Conservation (phyloP, 176 grass and related monocot species). For the Juncus inflexus region DNA sequence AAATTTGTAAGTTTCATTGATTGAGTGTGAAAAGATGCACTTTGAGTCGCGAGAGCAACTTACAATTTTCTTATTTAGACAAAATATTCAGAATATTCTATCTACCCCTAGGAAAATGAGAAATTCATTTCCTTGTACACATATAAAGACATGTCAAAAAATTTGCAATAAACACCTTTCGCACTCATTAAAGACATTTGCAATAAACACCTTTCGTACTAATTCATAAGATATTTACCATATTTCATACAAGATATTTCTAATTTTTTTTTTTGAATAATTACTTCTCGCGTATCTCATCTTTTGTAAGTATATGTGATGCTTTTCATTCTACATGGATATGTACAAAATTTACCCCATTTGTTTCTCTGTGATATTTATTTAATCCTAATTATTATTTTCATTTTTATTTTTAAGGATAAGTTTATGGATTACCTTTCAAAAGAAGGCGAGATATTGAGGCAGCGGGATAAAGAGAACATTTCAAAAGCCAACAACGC, state of each 20-base stretch:
- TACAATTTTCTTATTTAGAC: constrained; percentile 9
- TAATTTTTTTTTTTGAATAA: background rate
- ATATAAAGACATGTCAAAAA: no score
- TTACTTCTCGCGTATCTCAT: no score
- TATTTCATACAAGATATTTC: background rate
- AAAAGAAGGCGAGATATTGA: constrained; percentile 37
- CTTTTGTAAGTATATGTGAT: no score
- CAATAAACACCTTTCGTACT: no score
- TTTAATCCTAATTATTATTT: background rate
- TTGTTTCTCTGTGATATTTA: background rate
- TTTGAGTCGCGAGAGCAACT: background rate
- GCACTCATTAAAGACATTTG: no score
- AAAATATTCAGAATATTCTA: background rate
- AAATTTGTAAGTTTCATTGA: background rate
- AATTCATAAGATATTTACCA: background rate
- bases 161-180: no score
- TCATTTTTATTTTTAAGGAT: constrained; percentile 16
- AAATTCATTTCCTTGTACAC: no score
- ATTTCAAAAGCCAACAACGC: constrained; percentile 19
- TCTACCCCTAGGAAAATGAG: no score
- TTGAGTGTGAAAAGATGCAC: background rate
- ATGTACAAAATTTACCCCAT: no score
- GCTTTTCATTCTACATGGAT: no score
- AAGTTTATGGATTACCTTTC: constrained; percentile 29
- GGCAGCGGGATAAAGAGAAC: constrained; percentile 37